A percentile compares a stretch with the other conserved stretches of the same genome.
These are phyloP conservation scores for Guillardia theta DNA, from an alignment of 78 protist species.

Conservation along the genomic window DNA sequence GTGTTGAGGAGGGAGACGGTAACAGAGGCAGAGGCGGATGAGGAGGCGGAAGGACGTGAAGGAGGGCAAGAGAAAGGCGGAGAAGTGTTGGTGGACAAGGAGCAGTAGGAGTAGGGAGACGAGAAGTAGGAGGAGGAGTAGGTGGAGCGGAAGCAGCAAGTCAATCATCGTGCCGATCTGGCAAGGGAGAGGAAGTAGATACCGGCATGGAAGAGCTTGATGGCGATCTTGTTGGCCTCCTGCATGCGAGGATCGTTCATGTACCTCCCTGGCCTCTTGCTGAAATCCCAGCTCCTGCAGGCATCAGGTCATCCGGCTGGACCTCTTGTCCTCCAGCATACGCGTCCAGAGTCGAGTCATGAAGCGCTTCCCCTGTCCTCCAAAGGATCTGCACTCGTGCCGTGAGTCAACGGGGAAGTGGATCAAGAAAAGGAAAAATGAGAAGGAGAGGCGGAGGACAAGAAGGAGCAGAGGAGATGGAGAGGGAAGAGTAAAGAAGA, in stretches of 20 bases:
- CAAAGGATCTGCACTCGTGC: too few relatives aligned
- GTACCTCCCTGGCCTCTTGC: constrained; percentile 4
- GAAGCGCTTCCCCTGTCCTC: constrained; percentile 1
- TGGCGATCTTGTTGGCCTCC: background rate
- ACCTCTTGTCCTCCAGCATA: background rate
- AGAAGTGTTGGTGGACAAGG: background rate
- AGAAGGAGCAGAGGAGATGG: too few relatives aligned
- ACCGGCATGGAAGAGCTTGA: background rate
- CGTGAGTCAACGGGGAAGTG: too few relatives aligned
- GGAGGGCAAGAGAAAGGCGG: background rate
- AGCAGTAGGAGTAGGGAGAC: background rate
- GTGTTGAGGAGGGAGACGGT: background rate
- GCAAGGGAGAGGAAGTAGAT: too few relatives aligned
- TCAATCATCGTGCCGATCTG: too few relatives aligned
- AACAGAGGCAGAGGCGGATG: background rate
- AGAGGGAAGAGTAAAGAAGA: too few relatives aligned
- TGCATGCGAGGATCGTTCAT: constrained; percentile 31
- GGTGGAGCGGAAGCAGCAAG: too few relatives aligned
- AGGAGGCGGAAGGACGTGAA: background rate
- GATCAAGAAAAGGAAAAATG: too few relatives aligned
- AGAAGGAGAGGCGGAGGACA: too few relatives aligned
- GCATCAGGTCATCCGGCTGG: background rate
- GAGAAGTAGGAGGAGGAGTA: background rate
- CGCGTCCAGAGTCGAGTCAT: constrained; percentile 24
- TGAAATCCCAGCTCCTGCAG: background rate